Evolutionary conservation across 2,329 filamentous ascomycete genomes (phyloP).

Genomic region (Monilinia aucupariae): DNA sequence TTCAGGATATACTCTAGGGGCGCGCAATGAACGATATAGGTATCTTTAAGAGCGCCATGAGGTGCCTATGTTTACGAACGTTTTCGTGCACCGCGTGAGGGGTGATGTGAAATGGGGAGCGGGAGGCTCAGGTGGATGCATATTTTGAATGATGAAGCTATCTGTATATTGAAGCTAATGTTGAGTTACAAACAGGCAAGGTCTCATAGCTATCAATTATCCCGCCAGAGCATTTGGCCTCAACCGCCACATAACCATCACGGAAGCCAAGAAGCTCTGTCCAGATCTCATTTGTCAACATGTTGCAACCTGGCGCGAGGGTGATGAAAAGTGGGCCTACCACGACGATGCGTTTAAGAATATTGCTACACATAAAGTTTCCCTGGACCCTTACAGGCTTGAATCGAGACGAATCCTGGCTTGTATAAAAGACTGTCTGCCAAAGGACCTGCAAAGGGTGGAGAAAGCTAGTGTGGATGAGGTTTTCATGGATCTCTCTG

Average conservation of each 20-base stretch:
- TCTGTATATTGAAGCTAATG: conserved; percentile 10
- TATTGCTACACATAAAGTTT: conserved; percentile 88
- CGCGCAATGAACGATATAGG: not conserved
- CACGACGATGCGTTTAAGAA: conserved; percentile 71
- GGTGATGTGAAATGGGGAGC: not conserved
- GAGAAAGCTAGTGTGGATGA: conserved; percentile 97
- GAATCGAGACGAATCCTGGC: conserved; percentile 79
- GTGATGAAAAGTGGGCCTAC: conserved; percentile 88
- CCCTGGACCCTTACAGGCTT: conserved; percentile 82
- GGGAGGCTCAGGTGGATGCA: not conserved
- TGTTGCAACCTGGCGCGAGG: conserved; percentile 91
- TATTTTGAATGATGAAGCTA: not conserved
- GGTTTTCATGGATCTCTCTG: conserved; percentile 87
- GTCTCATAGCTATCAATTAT: conserved; percentile 94
- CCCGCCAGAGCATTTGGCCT: conserved; percentile 78
- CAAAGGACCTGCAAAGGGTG: conserved; percentile 60
- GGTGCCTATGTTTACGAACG: too few relatives aligned
- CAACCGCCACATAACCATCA: conserved; percentile 68
- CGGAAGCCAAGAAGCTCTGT: conserved; percentile 81
- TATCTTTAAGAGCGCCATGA: too few relatives aligned
- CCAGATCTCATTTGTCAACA: conserved; percentile 82
- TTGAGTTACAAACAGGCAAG: conserved; percentile 53
- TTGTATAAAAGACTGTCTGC: conserved; percentile 68
- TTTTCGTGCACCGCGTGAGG: too few relatives aligned
- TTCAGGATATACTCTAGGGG: not conserved